phyloP scores from a whole-genome alignment of 495 filamentous ascomycete species.

The Saxophila tyrrhenica region DNA sequence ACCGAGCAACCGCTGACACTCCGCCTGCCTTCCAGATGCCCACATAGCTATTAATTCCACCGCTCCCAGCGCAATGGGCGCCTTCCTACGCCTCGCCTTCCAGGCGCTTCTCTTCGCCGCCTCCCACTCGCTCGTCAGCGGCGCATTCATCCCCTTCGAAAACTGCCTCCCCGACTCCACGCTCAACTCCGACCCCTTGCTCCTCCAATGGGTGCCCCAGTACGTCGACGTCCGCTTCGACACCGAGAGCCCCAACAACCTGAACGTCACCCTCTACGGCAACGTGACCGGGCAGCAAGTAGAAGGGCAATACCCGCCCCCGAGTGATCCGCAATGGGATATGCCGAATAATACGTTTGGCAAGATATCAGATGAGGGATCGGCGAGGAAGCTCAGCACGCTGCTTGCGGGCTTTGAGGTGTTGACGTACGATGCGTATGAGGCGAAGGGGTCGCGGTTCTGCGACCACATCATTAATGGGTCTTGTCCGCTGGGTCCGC shows the following conservation, averaged over 20 bases:
- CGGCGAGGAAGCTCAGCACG: slow-evolving; percentile 51
- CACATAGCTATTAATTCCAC: neutral
- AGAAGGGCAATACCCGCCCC: slow-evolving; percentile 38
- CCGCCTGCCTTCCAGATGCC: neutral
- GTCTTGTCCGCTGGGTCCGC: slow-evolving; percentile 62
- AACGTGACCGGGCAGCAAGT: slow-evolving; percentile 63
- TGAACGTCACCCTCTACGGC: slow-evolving; percentile 76
- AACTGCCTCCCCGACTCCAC: slow-evolving; percentile 67
- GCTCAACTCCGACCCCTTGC: slow-evolving; percentile 39
- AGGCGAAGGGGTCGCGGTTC: slow-evolving; percentile 40
- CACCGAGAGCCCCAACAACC: slow-evolving; percentile 45
- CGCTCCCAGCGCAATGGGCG: neutral
- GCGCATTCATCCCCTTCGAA: slow-evolving; percentile 60
- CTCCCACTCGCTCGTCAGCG: slow-evolving; percentile 21
- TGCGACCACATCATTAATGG: slow-evolving; percentile 51
- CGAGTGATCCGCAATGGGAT: slow-evolving; percentile 39
- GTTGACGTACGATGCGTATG: slow-evolving; percentile 59
- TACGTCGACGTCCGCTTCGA: slow-evolving; percentile 65
- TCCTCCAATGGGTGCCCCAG: slow-evolving; percentile 72
- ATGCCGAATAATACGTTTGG: slow-evolving; percentile 52
- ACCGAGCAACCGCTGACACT: neutral
- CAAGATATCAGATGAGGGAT: slow-evolving; percentile 57
- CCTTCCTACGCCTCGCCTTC: neutral
- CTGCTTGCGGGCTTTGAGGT: slow-evolving; percentile 57
- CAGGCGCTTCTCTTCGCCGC: neutral